Base-by-base conservation (phyloP, 2,329 filamentous ascomycete species). In the Trematosphaeria pertusa region DNA sequence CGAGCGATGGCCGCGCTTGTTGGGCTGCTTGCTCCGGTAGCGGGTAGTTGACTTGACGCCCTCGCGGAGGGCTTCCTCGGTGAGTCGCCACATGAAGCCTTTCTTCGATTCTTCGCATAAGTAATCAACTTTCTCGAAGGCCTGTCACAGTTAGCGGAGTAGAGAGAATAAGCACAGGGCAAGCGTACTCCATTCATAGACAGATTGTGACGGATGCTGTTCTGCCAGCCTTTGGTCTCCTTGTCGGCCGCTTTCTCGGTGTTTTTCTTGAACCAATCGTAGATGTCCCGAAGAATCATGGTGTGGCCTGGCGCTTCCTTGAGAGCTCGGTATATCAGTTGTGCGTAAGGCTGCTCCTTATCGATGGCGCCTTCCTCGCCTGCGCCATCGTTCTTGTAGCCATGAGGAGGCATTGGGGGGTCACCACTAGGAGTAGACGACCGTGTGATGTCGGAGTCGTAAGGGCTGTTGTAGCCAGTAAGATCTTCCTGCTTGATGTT, bases 181-280 rank as follows among this genome's bases (percentile, higher is more conserved):
- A 11, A 49, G 51, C 85, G 74, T 83, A 97, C 93, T 50, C 82
- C 81, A 62, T 97, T 97, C 92, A 97, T 97, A 37, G 91, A 96
- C 6, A 97, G 77, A 60, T 97, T 97, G 71, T 97, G 93, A 2
- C 93, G 84, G 56, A 97, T 95, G 68, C 90, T 96, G 72, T 97
- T 97, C 73, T 93, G 88, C 93, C 93, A 97, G 8, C 92, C 93
- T 34, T 71, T 75, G 4, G 71, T 74, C 40, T 71, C 68, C 6
- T 78, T 79, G 35, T 81, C 80, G 41, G 79, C 84, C 4, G 83
- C 84, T 71, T 94, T 96, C 57, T 83, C 81, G 2, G 91, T 96
- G 64, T 96, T 87, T 20, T 86, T 80, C 32, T 83, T 78, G 63
- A 97, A 96, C 91, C 93, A 97, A 46, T 87, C 80, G 72, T 97